Conservation (phyloP, 345 rosid genomes). For the Eucalyptus virginea region DNA sequence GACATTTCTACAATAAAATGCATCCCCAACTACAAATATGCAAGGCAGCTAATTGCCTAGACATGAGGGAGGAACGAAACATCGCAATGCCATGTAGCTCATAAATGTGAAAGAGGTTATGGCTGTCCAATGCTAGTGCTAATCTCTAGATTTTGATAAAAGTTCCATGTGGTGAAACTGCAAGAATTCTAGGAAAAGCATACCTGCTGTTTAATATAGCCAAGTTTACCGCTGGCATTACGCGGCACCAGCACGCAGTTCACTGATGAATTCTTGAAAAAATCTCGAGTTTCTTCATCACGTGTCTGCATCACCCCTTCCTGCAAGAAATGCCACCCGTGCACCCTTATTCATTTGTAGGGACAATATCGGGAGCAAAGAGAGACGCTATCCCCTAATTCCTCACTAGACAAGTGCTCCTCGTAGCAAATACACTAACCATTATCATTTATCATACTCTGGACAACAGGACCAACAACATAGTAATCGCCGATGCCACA, state of each 20-base stretch:
- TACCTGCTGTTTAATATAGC: slow-evolving; percentile 75
- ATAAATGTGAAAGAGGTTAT: not conserved
- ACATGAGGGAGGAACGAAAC: not conserved
- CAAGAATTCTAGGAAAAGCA: not conserved
- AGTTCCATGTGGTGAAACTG: not conserved
- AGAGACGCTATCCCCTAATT: not conserved
- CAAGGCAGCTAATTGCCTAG: not conserved
- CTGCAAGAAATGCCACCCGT: slow-evolving; percentile 20
- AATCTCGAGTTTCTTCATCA: slow-evolving; percentile 83
- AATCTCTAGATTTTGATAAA: not conserved
- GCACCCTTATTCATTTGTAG: not conserved
- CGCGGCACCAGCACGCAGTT: slow-evolving; percentile 79
- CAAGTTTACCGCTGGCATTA: slow-evolving; percentile 73
- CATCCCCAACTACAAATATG: not conserved
- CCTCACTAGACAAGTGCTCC: not conserved
- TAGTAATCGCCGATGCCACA: not conserved
- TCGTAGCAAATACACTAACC: not conserved
- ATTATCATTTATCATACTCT: not conserved
- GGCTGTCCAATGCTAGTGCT: not conserved
- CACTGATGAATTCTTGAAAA: slow-evolving; percentile 93
- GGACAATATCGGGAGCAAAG: not conserved
- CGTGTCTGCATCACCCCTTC: slow-evolving; percentile 82
- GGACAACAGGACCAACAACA: not conserved
- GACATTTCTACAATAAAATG: not conserved
- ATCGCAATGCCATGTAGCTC: not conserved